These are phyloP conservation scores for Phyllosticta citribraziliensis DNA, from an alignment of 2,329 filamentous ascomycete genomes.

Conservation along the genomic window DNA sequence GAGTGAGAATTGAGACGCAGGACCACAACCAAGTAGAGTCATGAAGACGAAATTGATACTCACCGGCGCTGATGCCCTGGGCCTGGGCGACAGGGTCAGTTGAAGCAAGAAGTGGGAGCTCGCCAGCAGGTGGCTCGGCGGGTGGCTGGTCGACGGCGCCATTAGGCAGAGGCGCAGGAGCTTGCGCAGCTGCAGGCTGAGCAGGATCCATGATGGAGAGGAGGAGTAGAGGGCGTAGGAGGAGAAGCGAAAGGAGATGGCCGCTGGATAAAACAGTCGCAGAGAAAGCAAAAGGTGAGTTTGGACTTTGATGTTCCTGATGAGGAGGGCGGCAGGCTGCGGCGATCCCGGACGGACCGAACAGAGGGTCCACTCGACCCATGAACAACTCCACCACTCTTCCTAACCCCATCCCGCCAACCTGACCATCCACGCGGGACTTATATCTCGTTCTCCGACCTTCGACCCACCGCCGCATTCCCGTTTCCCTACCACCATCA, in stretches of 20 bases:
- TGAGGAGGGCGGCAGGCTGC: neutral
- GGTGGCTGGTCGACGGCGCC: slow-evolving; percentile 18
- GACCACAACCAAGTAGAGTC: neutral
- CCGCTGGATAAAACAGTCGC: neutral
- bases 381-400: neutral
- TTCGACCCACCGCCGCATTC: neutral
- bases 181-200: neutral
- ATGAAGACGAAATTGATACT: neutral
- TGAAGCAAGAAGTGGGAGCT: slow-evolving; percentile 23
- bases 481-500: neutral
- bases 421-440: neutral
- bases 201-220: neutral
- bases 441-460: neutral
- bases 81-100: slow-evolving; percentile 23
- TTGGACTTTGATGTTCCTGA: neutral
- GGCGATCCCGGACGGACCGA: neutral
- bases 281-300: neutral
- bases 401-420: neutral
- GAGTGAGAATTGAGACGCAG: neutral
- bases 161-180: neutral
- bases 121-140: slow-evolving; percentile 24
- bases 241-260: neutral
- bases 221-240: too few relatives aligned
- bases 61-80: slow-evolving; percentile 33
- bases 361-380: neutral